These are phyloP conservation scores for Dictyostelium discoideum DNA, from an alignment of 78 protist genomes.

Conservation along the genomic window dicty_2.7 NC_007089.4:1720501-1721000, in stretches of 20 bases:
- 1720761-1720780: not conserved
- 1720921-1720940: not conserved
- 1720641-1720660: not conserved
- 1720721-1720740: not conserved
- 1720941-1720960: not conserved
- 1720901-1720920: not conserved
- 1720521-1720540: conserved; percentile 4
- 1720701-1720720: not conserved
- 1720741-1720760: not conserved
- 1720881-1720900: not conserved
- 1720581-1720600: not conserved
- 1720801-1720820: not conserved
- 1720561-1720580: conserved; percentile 20
- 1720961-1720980: not conserved
- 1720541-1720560: not conserved
- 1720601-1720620: conserved; percentile 10
- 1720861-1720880: not conserved
- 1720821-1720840: not conserved
- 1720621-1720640: not conserved
- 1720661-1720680: not conserved
- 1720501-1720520: conserved; percentile 19
- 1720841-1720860: not conserved
- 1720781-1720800: not conserved
- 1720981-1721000: not conserved
- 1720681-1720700: not conserved